Percentiles rank a stretch among this genome's conserved stretches.
Conservation (phyloP, 495 filamentous ascomycete genomes). For the Talaromyces thailandensis region DNA sequence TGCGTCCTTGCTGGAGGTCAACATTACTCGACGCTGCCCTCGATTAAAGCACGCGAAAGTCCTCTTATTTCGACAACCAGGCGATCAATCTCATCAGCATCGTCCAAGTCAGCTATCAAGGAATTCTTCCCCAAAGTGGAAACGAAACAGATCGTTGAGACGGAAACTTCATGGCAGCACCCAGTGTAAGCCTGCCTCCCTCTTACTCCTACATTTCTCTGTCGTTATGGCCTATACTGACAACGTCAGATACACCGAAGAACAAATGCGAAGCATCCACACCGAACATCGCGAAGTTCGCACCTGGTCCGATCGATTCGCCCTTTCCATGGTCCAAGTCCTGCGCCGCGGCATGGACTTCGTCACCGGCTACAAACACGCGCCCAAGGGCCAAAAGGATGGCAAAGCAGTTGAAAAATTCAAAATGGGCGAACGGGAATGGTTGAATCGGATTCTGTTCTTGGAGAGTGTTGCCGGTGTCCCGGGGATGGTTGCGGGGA, state of each 20-base stretch:
- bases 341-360: conserved; percentile 61
- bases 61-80: conserved; percentile 7
- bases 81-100: conserved; percentile 23
- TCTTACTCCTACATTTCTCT: not conserved
- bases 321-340: conserved; percentile 50
- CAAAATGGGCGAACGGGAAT: conserved; percentile 65
- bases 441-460: conserved; percentile 81
- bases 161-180: conserved; percentile 30
- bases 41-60: not conserved
- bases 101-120: conserved; percentile 20
- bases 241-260: conserved; percentile 41
- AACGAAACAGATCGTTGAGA: conserved; percentile 25
- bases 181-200: conserved; percentile 27
- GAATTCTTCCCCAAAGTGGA: conserved; percentile 32
- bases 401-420: conserved; percentile 24
- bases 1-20: not conserved
- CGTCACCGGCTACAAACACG: conserved; percentile 64
- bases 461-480: conserved; percentile 92
- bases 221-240: not conserved
- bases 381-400: conserved; percentile 35
- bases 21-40: not conserved
- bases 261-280: conserved; percentile 53
- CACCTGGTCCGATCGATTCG: conserved; percentile 59
- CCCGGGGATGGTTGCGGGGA: conserved; percentile 94
- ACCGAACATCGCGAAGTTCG: conserved; percentile 60